phyloP scores from a whole-genome alignment of 139 green algal species.

The Pedinophyceae sp. region DNA sequence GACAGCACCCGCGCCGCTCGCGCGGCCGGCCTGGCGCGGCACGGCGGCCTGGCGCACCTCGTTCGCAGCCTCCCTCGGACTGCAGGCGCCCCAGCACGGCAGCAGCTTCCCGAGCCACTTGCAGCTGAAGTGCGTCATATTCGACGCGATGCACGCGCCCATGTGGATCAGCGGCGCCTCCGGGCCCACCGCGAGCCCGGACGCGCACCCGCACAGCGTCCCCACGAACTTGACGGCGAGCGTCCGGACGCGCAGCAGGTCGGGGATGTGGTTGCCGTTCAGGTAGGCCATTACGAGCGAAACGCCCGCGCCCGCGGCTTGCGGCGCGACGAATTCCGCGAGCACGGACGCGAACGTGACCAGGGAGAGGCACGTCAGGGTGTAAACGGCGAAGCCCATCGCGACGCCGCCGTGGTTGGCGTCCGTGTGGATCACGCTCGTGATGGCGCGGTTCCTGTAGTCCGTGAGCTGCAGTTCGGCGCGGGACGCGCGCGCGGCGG shows the following conservation, averaged over 20 bases:
- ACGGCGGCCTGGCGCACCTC: too few species aligned
- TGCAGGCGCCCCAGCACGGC: background rate
- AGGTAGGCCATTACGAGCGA: constrained; percentile 73
- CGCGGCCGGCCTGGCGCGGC: too few species aligned
- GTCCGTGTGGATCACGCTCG: constrained; percentile 9
- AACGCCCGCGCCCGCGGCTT: constrained; percentile 59
- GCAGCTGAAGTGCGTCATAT: constrained; percentile 19
- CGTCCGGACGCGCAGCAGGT: constrained; percentile 28
- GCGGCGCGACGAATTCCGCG: constrained; percentile 57
- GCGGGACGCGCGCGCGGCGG: background rate
- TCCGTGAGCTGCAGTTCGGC: too few species aligned
- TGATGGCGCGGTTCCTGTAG: background rate
- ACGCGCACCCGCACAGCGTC: constrained; percentile 26
- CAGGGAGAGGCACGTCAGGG: constrained; percentile 17
- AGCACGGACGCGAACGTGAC: constrained; percentile 19
- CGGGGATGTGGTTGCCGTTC: constrained; percentile 16
- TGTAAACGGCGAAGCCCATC: constrained; percentile 17
- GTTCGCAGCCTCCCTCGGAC: constrained; percentile 1
- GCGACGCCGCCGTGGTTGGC: background rate
- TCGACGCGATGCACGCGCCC: constrained; percentile 56
- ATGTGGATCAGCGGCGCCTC: constrained; percentile 84
- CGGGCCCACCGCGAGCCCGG: constrained; percentile 43
- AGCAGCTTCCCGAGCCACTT: constrained; percentile 9
- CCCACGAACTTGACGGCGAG: constrained; percentile 49
- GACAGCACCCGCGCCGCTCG: constrained; percentile 30